phyloP scores from a whole-genome alignment of 345 rosid genomes.

The Syzygium aromaticum region DNA sequence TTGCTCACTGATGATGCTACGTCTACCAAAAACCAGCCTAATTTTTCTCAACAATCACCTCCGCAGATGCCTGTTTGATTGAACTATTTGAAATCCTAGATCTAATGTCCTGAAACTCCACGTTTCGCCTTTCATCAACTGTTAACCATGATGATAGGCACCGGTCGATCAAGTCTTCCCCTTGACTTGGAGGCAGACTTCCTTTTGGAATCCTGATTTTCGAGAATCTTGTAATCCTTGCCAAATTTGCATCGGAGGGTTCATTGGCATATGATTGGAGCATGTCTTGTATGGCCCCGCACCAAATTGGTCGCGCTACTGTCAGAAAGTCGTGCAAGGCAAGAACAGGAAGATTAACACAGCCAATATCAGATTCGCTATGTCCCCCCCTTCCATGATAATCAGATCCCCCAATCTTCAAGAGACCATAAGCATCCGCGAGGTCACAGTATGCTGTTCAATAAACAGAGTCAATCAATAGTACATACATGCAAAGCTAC shows the following conservation, averaged over 20 bases:
- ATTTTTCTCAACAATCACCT: constrained; percentile 10
- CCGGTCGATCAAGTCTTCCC: constrained; percentile 47
- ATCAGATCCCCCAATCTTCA: constrained; percentile 96
- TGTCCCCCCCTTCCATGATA: constrained; percentile 83
- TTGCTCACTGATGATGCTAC: background rate
- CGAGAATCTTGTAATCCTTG: constrained; percentile 50
- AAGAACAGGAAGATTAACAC: constrained; percentile 66
- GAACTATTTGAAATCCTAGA: constrained; percentile 36
- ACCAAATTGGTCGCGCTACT: constrained; percentile 82
- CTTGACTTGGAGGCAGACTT: constrained; percentile 23
- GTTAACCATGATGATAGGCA: constrained; percentile 65
- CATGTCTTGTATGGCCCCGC: constrained; percentile 45
- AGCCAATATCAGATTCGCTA: constrained; percentile 73
- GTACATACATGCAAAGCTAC: background rate
- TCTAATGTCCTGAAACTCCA: constrained; percentile 57
- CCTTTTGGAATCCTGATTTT: constrained; percentile 36
- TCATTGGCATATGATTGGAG: constrained; percentile 44
- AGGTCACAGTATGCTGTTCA: constrained; percentile 63
- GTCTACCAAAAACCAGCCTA: background rate
- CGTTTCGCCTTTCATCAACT: constrained; percentile 42
- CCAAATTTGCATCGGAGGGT: constrained; percentile 56
- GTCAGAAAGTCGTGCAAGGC: constrained; percentile 58
- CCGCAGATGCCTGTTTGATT: constrained; percentile 5
- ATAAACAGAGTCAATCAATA: background rate
- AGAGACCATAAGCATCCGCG: constrained; percentile 64